These are phyloP conservation scores for Nectriaceae sp. DNA, from an alignment of 2,329 filamentous ascomycete species.

Conservation along the genomic window DNA sequence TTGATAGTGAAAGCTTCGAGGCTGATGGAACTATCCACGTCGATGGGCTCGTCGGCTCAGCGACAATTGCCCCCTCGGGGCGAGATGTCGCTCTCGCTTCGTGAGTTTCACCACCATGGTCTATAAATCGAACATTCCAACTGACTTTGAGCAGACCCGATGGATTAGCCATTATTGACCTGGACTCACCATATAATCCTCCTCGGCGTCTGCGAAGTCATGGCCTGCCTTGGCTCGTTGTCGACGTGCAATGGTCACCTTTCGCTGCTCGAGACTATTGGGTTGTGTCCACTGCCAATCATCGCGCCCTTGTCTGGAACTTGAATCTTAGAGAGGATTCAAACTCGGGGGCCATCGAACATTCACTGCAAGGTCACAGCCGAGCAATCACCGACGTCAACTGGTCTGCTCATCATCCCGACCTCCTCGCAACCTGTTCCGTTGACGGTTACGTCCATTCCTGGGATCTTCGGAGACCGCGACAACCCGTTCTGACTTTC, in stretches of 20 bases:
- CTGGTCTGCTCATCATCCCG: conserved; percentile 90
- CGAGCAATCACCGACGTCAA: conserved; percentile 95
- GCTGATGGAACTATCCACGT: conserved; percentile 83
- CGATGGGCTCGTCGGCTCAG: conserved; percentile 79
- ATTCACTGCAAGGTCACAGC: conserved; percentile 79
- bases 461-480: conserved; percentile 81
- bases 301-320: conserved; percentile 94
- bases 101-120: conserved; percentile 43
- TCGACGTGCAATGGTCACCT: conserved; percentile 95
- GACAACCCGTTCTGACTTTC: conserved; percentile 75
- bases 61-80: conserved; percentile 89
- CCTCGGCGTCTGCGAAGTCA: conserved; percentile 81
- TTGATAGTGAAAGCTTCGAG: conserved; percentile 86
- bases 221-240: conserved; percentile 89
- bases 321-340: conserved; percentile 78
- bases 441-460: conserved; percentile 92
- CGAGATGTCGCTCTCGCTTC: conserved; percentile 89
- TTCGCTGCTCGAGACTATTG: conserved; percentile 88
- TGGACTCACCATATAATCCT: conserved; percentile 85
- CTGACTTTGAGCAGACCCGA: conserved; percentile 58
- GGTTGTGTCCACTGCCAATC: conserved; percentile 93
- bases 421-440: conserved; percentile 85
- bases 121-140: not conserved
- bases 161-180: conserved; percentile 86
- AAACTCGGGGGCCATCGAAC: conserved; percentile 71